Evolutionary conservation across 441 rosid genomes (phyloP).

Genomic region (Populus hybrid): DNA sequence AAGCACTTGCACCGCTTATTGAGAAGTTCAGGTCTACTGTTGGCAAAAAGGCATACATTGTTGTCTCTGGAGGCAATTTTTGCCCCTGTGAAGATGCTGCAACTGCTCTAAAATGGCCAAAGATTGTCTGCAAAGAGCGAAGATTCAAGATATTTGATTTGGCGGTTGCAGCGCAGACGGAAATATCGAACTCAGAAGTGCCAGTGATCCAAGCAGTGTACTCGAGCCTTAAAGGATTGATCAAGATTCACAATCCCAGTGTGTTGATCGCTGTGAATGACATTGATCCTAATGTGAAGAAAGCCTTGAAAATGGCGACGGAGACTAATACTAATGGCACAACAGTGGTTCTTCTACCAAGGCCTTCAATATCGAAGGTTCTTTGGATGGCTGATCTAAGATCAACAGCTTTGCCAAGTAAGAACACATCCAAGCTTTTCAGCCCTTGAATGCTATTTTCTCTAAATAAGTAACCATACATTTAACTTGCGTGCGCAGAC

Average conservation of each 20-base stretch:
- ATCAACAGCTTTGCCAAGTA: slow-evolving; percentile 93
- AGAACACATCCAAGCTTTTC: slow-evolving; percentile 21
- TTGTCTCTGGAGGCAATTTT: slow-evolving; percentile 74
- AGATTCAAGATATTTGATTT: slow-evolving; percentile 88
- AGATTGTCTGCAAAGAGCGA: slow-evolving; percentile 69
- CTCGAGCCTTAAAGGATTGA: slow-evolving; percentile 88
- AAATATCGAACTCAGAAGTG: slow-evolving; percentile 72
- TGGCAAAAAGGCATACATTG: slow-evolving; percentile 90
- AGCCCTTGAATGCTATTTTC: not conserved
- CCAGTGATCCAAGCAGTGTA: slow-evolving; percentile 80
- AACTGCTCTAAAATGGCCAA: slow-evolving; percentile 68
- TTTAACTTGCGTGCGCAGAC: slow-evolving; percentile 43
- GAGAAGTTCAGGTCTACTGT: slow-evolving; percentile 79
- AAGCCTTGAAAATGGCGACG: slow-evolving; percentile 82
- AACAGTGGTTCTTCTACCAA: slow-evolving; percentile 61
- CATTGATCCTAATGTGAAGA: slow-evolving; percentile 68
- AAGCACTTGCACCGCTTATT: slow-evolving; percentile 67
- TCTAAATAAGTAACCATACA: not conserved
- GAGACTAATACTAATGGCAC: slow-evolving; percentile 54
- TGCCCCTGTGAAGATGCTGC: slow-evolving; percentile 90
- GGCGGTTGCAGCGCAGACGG: slow-evolving; percentile 59
- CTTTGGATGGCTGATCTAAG: slow-evolving; percentile 99
- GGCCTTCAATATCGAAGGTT: slow-evolving; percentile 69
- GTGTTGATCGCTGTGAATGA: slow-evolving; percentile 76
- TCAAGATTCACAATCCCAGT: slow-evolving; percentile 85